phyloP scores from a whole-genome alignment of 306 rosid genomes.

The Ormosia semicastrata region DNA sequence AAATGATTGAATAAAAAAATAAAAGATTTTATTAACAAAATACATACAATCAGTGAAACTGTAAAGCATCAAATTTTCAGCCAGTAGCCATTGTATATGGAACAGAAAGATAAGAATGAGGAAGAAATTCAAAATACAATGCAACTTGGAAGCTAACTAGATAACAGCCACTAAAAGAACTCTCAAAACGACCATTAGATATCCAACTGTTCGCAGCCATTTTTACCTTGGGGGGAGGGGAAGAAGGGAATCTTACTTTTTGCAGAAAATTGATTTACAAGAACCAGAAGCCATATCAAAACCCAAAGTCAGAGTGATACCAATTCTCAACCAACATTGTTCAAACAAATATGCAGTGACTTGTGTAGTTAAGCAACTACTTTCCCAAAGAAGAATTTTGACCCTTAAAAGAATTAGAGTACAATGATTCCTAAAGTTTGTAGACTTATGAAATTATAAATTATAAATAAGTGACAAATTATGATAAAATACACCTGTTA shows the following conservation, averaged over 20 bases:
- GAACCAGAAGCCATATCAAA: not conserved
- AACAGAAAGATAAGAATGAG: not conserved
- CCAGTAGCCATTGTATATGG: not conserved
- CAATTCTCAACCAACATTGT: not conserved
- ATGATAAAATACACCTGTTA: not conserved
- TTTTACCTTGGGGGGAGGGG: not conserved
- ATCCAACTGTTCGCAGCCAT: not conserved
- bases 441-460: not conserved
- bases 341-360: not conserved
- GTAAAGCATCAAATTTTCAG: not conserved
- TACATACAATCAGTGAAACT: not conserved
- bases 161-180: not conserved
- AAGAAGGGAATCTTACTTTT: not conserved
- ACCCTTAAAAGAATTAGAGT: not conserved
- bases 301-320: not conserved
- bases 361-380: not conserved
- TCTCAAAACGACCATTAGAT: not conserved
- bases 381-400: not conserved
- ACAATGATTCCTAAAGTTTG: not conserved
- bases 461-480: not conserved
- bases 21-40: not conserved
- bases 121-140: not conserved
- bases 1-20: not conserved
- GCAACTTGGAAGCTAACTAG: not conserved
- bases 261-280: not conserved